Evolutionary conservation across 1,139 yeast genomes (phyloP).

Genomic region (Oligophagozyma castellii): DNA sequence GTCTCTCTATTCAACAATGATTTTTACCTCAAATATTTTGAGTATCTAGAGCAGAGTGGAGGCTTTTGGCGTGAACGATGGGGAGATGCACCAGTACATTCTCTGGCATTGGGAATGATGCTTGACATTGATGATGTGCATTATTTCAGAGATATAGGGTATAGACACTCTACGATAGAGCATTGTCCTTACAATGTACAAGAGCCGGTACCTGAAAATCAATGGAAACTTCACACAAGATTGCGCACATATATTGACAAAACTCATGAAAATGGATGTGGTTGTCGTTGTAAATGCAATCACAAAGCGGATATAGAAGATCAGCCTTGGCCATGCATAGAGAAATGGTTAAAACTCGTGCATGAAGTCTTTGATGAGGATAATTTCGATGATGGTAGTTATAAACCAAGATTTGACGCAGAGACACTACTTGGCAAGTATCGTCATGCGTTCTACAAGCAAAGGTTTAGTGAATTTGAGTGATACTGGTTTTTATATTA

Average conservation of each 20-base stretch:
- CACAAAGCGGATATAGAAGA: conserved; percentile 20
- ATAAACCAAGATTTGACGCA: neutral
- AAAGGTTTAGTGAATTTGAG: too few species aligned
- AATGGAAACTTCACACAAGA: conserved; percentile 25
- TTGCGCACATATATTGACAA: conserved; percentile 5
- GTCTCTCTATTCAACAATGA: conserved; percentile 55
- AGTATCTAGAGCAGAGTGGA: conserved; percentile 49
- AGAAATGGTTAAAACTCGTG: conserved; percentile 8
- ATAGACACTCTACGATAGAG: conserved; percentile 56
- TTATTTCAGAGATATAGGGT: conserved; percentile 81
- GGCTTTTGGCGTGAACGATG: conserved; percentile 80
- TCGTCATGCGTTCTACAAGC: neutral
- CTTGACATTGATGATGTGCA: conserved; percentile 54
- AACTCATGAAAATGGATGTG: neutral
- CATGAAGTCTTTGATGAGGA: conserved; percentile 5
- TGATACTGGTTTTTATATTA: too few species aligned
- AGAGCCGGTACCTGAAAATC: neutral
- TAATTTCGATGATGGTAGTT: conserved; percentile 2
- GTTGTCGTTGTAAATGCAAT: conserved; percentile 62
- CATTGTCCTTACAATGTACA: conserved; percentile 61
- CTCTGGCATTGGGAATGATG: conserved; percentile 66
- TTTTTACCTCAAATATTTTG: conserved; percentile 48
- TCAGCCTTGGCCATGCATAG: conserved; percentile 11
- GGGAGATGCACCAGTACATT: conserved; percentile 92
- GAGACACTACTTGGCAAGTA: neutral